Percentiles rank a stretch among this genome's conserved stretches.
Evolutionary conservation across 1,139 yeast species (phyloP).

Genomic region (Lodderomyces oxycetoniae): DNA sequence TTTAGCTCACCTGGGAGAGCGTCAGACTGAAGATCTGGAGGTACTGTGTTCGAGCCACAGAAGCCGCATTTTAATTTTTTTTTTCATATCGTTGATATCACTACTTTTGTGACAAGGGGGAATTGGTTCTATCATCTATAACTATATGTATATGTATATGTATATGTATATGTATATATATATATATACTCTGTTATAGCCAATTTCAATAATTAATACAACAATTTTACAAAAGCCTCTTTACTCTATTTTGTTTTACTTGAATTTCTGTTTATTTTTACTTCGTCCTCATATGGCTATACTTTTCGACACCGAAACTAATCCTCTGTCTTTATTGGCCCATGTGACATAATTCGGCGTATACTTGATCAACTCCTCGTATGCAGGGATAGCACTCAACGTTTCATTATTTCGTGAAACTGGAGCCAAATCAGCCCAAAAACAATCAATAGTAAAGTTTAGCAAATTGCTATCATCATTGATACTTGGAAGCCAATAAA

Average conservation of each 20-base stretch:
- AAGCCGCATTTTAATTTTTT: constrained; percentile 27
- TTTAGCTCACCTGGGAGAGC: constrained; percentile 57
- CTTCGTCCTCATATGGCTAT: not conserved
- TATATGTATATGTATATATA: too few relatives aligned
- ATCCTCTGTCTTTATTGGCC: constrained; percentile 63
- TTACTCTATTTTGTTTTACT: too few relatives aligned
- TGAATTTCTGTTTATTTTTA: too few relatives aligned
- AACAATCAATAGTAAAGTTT: constrained; percentile 58
- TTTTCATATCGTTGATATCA: not conserved
- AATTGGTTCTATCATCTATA: too few relatives aligned
- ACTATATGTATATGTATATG: too few relatives aligned
- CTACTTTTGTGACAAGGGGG: too few relatives aligned
- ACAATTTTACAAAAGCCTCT: too few relatives aligned
- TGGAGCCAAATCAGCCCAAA: constrained; percentile 60
- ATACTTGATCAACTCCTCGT: constrained; percentile 59
- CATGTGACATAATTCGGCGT: constrained; percentile 61
- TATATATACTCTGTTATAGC: too few relatives aligned
- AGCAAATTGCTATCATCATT: constrained; percentile 35
- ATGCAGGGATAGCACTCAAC: constrained; percentile 54
- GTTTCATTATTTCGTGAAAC: constrained; percentile 31
- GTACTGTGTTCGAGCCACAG: constrained; percentile 58
- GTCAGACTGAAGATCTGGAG: constrained; percentile 55
- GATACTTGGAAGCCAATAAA: constrained; percentile 76
- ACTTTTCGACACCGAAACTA: constrained; percentile 49
- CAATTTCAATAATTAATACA: too few relatives aligned